Conservation (phyloP, 176 grass and related monocot species). For the Carex parvula region DNA sequence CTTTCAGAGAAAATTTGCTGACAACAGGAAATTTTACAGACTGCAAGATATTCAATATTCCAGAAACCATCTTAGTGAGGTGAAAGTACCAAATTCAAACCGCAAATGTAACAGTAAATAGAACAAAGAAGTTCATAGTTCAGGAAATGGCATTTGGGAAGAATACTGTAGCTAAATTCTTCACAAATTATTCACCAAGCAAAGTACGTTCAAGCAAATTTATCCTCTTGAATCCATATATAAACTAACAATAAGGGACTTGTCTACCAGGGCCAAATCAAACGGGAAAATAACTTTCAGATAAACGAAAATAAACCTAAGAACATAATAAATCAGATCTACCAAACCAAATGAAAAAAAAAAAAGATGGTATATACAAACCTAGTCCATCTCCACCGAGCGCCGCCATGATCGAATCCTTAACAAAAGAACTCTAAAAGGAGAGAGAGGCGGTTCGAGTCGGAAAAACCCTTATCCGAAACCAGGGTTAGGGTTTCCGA, state of each 20-base stretch:
- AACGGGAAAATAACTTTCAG: neutral
- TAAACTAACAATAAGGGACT: neutral
- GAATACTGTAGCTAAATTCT: constrained; percentile 5
- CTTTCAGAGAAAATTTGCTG: neutral
- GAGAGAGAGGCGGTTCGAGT: neutral
- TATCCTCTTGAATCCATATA: neutral
- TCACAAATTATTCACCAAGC: neutral
- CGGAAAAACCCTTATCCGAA: neutral
- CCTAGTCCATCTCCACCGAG: constrained; percentile 16
- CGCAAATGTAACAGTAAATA: neutral
- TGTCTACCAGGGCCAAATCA: neutral
- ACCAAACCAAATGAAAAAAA: neutral
- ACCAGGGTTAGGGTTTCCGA: constrained; percentile 26
- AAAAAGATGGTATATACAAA: neutral
- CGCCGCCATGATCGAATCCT: constrained; percentile 24
- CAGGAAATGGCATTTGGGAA: neutral
- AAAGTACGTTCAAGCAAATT: neutral
- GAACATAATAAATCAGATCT: constrained; percentile 20
- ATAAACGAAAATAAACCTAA: neutral
- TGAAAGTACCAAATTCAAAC: neutral
- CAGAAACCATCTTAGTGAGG: neutral
- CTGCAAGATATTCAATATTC: neutral
- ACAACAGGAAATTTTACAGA: neutral
- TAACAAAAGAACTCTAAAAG: neutral
- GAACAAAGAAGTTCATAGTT: neutral